These are phyloP conservation scores for Vanrija sp. DNA, from an alignment of 1,284 basidiomycete species.

Conservation along the genomic window DNA sequence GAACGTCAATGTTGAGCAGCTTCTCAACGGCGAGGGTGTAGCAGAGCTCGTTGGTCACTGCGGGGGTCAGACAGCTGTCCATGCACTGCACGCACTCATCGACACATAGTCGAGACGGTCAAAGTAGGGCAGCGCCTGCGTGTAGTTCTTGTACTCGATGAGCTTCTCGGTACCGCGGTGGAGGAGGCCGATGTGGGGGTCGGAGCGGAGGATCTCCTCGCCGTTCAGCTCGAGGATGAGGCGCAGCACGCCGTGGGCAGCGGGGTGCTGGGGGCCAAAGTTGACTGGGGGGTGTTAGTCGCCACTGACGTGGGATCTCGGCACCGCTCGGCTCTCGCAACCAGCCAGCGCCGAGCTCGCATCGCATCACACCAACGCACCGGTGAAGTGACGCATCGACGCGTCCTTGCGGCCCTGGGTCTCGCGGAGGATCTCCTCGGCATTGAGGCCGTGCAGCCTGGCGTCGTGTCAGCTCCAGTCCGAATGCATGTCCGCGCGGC, in stretches of 20 bases:
- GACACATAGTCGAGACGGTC: conserved; percentile 99
- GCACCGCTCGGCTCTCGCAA: not conserved
- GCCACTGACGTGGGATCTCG: not conserved
- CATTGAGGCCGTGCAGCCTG: conserved; percentile 66
- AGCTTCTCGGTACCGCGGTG: conserved; percentile 98
- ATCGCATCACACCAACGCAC: conserved; percentile 50
- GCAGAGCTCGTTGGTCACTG: conserved; percentile 92
- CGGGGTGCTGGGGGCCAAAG: conserved; percentile 96
- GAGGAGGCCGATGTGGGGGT: conserved; percentile 91
- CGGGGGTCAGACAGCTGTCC: not conserved
- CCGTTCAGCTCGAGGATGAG: conserved; percentile 97
- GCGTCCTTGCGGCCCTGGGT: conserved; percentile 67
- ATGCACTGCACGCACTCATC: conserved; percentile 67
- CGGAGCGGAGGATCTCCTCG: conserved; percentile 85
- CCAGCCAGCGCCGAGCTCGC: not conserved
- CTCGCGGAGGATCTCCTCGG: conserved; percentile 72
- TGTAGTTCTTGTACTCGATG: conserved; percentile 99
- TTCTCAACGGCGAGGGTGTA: conserved; percentile 98
- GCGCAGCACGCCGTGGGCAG: conserved; percentile 95
- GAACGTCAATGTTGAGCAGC: conserved; percentile 95
- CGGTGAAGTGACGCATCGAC: conserved; percentile 80
- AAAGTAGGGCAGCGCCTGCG: conserved; percentile 97
- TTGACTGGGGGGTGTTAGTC: conserved; percentile 59
- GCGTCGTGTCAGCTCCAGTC: conserved; percentile 12
- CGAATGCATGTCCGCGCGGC: not conserved